These are phyloP conservation scores for Candida broadrunensis DNA, from an alignment of 805 yeast genomes.

Conservation along the genomic window DNA sequence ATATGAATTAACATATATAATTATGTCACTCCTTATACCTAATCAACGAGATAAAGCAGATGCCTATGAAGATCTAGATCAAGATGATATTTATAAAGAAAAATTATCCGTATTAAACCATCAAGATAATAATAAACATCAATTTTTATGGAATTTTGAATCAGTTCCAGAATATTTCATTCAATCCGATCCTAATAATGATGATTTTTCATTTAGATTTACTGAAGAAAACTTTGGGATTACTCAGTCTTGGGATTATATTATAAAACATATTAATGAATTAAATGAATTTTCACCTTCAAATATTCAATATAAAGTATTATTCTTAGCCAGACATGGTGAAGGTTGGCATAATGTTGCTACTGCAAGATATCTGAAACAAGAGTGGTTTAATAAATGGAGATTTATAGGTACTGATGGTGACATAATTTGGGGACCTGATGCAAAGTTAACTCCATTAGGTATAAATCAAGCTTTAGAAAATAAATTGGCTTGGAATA, in stretches of 20 bases:
- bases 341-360: constrained; percentile 62
- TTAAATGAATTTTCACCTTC: constrained; percentile 28
- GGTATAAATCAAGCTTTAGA: constrained; percentile 54
- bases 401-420: constrained; percentile 50
- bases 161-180: constrained; percentile 45
- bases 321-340: constrained; percentile 62
- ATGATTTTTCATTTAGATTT: constrained; percentile 41
- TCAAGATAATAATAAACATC: constrained; percentile 14
- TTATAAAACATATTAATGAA: constrained; percentile 21
- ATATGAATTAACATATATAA: no score
- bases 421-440: constrained; percentile 53
- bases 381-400: constrained; percentile 56
- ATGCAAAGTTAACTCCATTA: constrained; percentile 51
- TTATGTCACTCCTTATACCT: constrained; percentile 23
- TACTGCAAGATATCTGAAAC: constrained; percentile 47
- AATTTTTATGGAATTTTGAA: constrained; percentile 40
- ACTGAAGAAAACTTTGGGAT: constrained; percentile 41
- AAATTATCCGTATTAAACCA: constrained; percentile 4
- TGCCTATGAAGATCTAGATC: constrained; percentile 22
- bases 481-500: constrained; percentile 38
- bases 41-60: constrained; percentile 21
- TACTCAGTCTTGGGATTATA: constrained; percentile 33
- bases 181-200: constrained; percentile 37
- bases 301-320: constrained; percentile 40
- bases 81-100: constrained; percentile 14